A percentile compares a stretch with the other conserved stretches of the same genome.
Conservation (phyloP, 2,329 filamentous ascomycete species). For the Stagonosporopsis tanaceti region DNA sequence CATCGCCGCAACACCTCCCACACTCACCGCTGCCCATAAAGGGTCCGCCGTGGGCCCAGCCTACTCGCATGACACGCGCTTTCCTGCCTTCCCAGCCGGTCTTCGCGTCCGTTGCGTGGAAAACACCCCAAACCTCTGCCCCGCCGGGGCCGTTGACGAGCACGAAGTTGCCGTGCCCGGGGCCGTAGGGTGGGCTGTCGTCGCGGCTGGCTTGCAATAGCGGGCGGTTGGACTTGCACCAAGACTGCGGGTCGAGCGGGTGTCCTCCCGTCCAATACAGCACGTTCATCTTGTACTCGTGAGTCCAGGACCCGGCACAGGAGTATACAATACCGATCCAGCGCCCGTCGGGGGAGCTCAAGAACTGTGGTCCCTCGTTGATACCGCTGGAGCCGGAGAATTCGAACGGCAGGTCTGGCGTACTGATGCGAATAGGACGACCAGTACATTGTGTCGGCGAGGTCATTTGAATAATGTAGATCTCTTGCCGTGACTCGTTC, state of each 20-base stretch:
- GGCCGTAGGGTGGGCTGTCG: slow-evolving; percentile 53
- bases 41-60: slow-evolving; percentile 48
- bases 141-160: slow-evolving; percentile 44
- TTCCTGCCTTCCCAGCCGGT: slow-evolving; percentile 57
- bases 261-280: slow-evolving; percentile 53
- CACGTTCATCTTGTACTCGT: slow-evolving; percentile 59
- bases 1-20: slow-evolving; percentile 42
- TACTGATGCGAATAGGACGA: slow-evolving; percentile 51
- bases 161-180: slow-evolving; percentile 57
- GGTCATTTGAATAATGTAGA: slow-evolving; percentile 54
- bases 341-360: slow-evolving; percentile 44
- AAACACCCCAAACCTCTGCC: slow-evolving; percentile 54
- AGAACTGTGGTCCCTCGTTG: slow-evolving; percentile 55
- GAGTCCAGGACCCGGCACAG: slow-evolving; percentile 57
- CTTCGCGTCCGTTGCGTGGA: slow-evolving; percentile 56
- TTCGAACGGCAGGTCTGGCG: slow-evolving; percentile 53
- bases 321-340: slow-evolving; percentile 58
- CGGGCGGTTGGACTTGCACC: slow-evolving; percentile 52
- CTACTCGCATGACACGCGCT: slow-evolving; percentile 55
- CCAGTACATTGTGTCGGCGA: slow-evolving; percentile 47
- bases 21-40: slow-evolving; percentile 55
- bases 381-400: slow-evolving; percentile 52
- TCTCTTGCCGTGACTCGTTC: slow-evolving; percentile 52
- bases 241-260: slow-evolving; percentile 48
- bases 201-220: slow-evolving; percentile 49